These are phyloP conservation scores for Xylariaceae sp. DNA, from an alignment of 2,329 filamentous ascomycete species.

Conservation along the genomic window DNA sequence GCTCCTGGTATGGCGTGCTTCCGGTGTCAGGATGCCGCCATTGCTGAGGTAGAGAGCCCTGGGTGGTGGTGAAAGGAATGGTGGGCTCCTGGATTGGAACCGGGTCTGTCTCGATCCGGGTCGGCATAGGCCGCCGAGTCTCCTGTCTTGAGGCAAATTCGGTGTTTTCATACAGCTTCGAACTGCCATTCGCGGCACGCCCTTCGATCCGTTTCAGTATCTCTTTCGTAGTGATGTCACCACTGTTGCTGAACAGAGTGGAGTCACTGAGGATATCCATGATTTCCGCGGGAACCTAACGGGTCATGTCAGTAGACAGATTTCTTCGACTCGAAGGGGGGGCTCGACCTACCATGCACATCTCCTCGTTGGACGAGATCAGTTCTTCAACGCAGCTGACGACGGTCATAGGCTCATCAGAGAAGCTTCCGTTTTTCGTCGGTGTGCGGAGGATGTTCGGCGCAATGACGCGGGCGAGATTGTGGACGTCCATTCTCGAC, in stretches of 20 bases:
- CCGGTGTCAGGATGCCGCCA: constrained; percentile 43
- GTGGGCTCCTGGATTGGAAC: constrained; percentile 58
- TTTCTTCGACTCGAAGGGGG: too few species aligned
- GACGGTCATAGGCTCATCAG: constrained; percentile 84
- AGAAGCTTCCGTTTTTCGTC: constrained; percentile 60
- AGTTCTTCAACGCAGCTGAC: constrained; percentile 89
- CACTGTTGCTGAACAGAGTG: constrained; percentile 70
- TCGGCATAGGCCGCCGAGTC: constrained; percentile 50
- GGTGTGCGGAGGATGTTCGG: constrained; percentile 84
- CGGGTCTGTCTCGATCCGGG: constrained; percentile 80
- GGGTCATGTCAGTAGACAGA: constrained; percentile 9
- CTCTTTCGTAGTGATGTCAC: constrained; percentile 93
- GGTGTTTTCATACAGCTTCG: constrained; percentile 56
- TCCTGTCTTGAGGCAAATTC: constrained; percentile 53
- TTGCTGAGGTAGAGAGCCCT: constrained; percentile 45
- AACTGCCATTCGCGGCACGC: constrained; percentile 47
- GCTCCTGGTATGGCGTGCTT: constrained; percentile 40
- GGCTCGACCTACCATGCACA: constrained; percentile 76
- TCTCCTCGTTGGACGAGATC: constrained; percentile 89
- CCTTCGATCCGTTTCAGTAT: constrained; percentile 92
- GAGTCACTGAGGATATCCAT: constrained; percentile 80
- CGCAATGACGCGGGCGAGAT: constrained; percentile 93
- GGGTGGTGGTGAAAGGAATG: constrained; percentile 35
- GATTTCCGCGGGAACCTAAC: constrained; percentile 86
- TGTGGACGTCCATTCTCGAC: constrained; percentile 98